These are phyloP conservation scores for Bocquillonia castaneifolia DNA, from an alignment of 441 rosid genomes.

Conservation along the genomic window DNA sequence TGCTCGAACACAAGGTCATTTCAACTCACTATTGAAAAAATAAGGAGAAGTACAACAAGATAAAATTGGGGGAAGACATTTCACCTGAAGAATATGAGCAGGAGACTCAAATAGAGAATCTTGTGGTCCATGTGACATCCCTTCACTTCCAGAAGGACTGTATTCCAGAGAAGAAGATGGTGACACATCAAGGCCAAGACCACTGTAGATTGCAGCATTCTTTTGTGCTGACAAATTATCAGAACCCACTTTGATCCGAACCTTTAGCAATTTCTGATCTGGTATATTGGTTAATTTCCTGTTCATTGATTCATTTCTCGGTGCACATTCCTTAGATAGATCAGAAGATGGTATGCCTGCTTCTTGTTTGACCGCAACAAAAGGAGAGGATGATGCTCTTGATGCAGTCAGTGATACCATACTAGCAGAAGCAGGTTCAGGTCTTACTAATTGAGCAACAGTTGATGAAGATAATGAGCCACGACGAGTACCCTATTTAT, in stretches of 20 bases:
- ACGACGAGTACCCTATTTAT: conserved; percentile 46
- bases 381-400: conserved; percentile 37
- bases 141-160: conserved; percentile 81
- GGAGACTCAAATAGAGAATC: conserved; percentile 58
- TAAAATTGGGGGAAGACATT: conserved; percentile 23
- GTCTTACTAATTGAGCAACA: conserved; percentile 37
- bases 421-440: conserved; percentile 35
- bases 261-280: conserved; percentile 69
- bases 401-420: conserved; percentile 32
- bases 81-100: conserved; percentile 61
- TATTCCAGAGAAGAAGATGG: conserved; percentile 82
- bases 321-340: conserved; percentile 33
- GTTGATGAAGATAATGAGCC: conserved; percentile 36
- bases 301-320: conserved; percentile 38
- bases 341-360: conserved; percentile 36
- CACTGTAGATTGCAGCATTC: conserved; percentile 84
- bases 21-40: conserved; percentile 24
- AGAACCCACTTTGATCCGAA: conserved; percentile 81
- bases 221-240: conserved; percentile 65
- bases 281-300: conserved; percentile 46
- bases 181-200: conserved; percentile 90
- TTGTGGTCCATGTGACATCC: conserved; percentile 49
- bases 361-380: conserved; percentile 47
- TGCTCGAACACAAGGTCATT: conserved; percentile 42
- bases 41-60: conserved; percentile 11